phyloP scores from a whole-genome alignment of 768 basidiomycete genomes.

The Tylopilus plumbeoviolaceoides region DNA sequence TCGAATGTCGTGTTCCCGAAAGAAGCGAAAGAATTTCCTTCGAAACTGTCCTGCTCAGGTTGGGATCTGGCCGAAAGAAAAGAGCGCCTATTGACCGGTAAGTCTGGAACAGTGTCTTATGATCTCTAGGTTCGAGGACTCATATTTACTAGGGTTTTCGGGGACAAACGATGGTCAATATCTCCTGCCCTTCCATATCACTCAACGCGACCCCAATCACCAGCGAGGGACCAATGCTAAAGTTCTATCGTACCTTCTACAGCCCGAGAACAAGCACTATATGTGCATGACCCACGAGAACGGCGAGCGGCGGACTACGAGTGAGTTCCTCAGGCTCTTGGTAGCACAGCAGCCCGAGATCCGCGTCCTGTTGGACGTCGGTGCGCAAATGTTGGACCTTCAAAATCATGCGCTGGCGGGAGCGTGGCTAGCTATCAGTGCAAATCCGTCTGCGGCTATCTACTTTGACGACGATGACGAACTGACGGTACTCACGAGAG shows the following conservation, averaged over 20 bases:
- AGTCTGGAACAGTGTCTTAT: not conserved
- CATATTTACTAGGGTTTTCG: slow-evolving; percentile 29
- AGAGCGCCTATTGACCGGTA: slow-evolving; percentile 8
- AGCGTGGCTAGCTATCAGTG: slow-evolving; percentile 35
- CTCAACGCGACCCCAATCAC: slow-evolving; percentile 25
- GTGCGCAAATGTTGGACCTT: slow-evolving; percentile 54
- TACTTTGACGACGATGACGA: slow-evolving; percentile 32
- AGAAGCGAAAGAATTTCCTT: no score
- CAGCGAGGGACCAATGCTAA: no score
- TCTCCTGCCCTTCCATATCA: slow-evolving; percentile 32
- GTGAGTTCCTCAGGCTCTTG: slow-evolving; percentile 27
- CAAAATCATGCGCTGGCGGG: slow-evolving; percentile 38
- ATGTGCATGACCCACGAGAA: no score
- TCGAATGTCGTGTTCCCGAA: no score
- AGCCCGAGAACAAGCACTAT: no score
- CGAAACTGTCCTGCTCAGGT: no score
- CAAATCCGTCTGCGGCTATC: slow-evolving; percentile 31
- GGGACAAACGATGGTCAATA: slow-evolving; percentile 41
- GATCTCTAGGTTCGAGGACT: not conserved
- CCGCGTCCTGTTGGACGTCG: no score
- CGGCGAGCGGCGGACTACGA: no score
- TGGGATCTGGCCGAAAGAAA: no score
- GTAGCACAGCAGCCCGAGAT: slow-evolving; percentile 34
- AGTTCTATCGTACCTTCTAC: no score
- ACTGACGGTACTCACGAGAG: not conserved